Evolutionary conservation across 108 stramenopile genomes (phyloP), one percentile per base, ranked within the genome.

Genomic region (Pseudonitzschia delicatissima): DNA sequence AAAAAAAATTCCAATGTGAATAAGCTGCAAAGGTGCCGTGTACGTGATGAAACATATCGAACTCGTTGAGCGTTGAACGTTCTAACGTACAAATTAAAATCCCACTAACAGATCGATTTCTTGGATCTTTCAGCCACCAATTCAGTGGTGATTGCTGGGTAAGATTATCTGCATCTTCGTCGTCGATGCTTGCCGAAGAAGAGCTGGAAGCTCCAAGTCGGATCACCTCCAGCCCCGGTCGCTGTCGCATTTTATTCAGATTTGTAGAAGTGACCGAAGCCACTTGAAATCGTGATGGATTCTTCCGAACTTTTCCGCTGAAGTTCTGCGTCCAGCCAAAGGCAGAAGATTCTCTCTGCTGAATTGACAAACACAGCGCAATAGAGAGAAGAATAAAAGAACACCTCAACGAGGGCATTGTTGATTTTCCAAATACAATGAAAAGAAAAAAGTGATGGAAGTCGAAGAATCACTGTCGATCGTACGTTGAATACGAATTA

Each of bases 1-100:
- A 35, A 89, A 77, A 45, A 89, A 7, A 48, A 48, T 48, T 48
- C 23, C 40, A 45, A 21, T 3, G 3, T 39, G 9, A 11, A 23
- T 23, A 45, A 31, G n/a, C n/a, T n/a, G n/a, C n/a, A n/a, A n/a
- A n/a, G n/a, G n/a, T n/a, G n/a, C n/a, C n/a, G n/a, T n/a, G n/a
- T n/a, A 20, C 13, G 52, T 20, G 52, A 13, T 53, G 52, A 13
- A 20, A 13, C 13, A 53, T 53, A 53, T 20, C 13, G 21, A 18
- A 20, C 11, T 20, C 20, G 21, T 13, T 11, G 17, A 18, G n/a
- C 11, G 20, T 20, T 20, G 52, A 20, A 18, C 11, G 15, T 8
- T 62, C 15, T 25, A 35, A 62, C 47, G 4, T 48, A 48, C 47
- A 48, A 42, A 32, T 42, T 26, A 61, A 40, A 61, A 61, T 18